These are phyloP conservation scores for Mucor irregularis DNA, from an alignment of 371 early-diverging fungal genomes.

Conservation along the genomic window DNA sequence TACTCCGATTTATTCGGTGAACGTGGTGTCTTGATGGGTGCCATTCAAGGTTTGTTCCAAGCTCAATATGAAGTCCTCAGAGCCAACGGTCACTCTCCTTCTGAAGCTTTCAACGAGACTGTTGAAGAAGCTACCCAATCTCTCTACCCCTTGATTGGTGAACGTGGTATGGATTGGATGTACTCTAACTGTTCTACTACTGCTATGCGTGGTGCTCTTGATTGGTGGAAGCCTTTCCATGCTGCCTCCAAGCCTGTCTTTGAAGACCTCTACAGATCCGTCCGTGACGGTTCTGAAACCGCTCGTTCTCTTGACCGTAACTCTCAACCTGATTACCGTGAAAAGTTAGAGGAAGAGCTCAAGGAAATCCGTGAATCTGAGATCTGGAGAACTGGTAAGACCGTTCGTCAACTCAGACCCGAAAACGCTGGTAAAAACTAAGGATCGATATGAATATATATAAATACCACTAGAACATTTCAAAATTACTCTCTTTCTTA, in stretches of 20 bases:
- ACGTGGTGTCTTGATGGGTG: slow-evolving; percentile 98
- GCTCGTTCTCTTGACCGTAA: slow-evolving; percentile 87
- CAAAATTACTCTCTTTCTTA: too few species aligned
- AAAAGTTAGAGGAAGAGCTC: slow-evolving; percentile 88
- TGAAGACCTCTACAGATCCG: slow-evolving; percentile 85
- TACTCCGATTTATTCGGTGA: slow-evolving; percentile 97
- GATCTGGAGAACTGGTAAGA: slow-evolving; percentile 80
- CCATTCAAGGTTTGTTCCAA: slow-evolving; percentile 94
- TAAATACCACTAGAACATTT: too few species aligned
- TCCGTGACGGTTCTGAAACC: slow-evolving; percentile 90
- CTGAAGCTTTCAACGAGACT: slow-evolving; percentile 98
- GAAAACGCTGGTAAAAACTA: slow-evolving; percentile 61
- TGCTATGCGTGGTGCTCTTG: slow-evolving; percentile 94
- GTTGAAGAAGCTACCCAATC: slow-evolving; percentile 99
- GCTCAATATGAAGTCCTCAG: slow-evolving; percentile 97
- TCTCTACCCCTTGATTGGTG: slow-evolving; percentile 94
- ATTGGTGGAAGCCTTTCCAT: slow-evolving; percentile 96
- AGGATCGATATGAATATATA: neutral
- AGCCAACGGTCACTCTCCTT: slow-evolving; percentile 92
- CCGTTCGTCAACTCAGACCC: slow-evolving; percentile 87
- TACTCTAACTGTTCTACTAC: slow-evolving; percentile 96
- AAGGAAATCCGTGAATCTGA: slow-evolving; percentile 74
- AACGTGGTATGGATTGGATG: slow-evolving; percentile 98
- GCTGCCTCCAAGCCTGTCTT: slow-evolving; percentile 93
- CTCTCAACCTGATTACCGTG: slow-evolving; percentile 89